Evolutionary conservation across 441 rosid species (phyloP).

Genomic region (Populus hybrid): DNA sequence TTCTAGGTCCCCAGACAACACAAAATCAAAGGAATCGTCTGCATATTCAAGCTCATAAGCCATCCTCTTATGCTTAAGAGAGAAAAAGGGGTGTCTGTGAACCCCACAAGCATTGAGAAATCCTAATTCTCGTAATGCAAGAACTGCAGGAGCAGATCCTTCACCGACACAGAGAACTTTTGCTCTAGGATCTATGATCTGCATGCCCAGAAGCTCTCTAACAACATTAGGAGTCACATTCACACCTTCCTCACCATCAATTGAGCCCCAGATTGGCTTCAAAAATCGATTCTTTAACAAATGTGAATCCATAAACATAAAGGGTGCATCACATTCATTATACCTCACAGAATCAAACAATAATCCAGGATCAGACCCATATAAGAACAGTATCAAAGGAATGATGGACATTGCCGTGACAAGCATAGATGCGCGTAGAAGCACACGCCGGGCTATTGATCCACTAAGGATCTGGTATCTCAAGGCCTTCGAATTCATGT

Average conservation of each 20-base stretch:
- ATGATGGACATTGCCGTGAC: constrained; percentile 39
- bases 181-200: constrained; percentile 39
- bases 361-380: constrained; percentile 30
- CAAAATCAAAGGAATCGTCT: constrained; percentile 61
- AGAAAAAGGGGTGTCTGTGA: constrained; percentile 49
- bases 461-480: constrained; percentile 28
- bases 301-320: constrained; percentile 14
- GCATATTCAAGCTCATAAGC: constrained; percentile 46
- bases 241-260: constrained; percentile 35
- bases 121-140: constrained; percentile 53
- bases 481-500: constrained; percentile 50
- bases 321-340: constrained; percentile 17
- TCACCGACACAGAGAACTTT: constrained; percentile 62
- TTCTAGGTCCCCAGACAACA: constrained; percentile 48
- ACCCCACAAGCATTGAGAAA: constrained; percentile 43
- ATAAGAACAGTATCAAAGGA: constrained; percentile 33
- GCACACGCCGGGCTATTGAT: constrained; percentile 42
- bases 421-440: constrained; percentile 44
- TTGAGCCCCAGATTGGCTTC: constrained; percentile 39
- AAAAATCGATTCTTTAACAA: constrained; percentile 32
- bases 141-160: constrained; percentile 43
- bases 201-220: constrained; percentile 45
- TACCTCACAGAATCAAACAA: constrained; percentile 13
- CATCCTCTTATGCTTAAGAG: constrained; percentile 41
- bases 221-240: constrained; percentile 41